Evolutionary conservation across 2,329 filamentous ascomycete species (phyloP).

Genomic region (Nakataea oryzae): DNA sequence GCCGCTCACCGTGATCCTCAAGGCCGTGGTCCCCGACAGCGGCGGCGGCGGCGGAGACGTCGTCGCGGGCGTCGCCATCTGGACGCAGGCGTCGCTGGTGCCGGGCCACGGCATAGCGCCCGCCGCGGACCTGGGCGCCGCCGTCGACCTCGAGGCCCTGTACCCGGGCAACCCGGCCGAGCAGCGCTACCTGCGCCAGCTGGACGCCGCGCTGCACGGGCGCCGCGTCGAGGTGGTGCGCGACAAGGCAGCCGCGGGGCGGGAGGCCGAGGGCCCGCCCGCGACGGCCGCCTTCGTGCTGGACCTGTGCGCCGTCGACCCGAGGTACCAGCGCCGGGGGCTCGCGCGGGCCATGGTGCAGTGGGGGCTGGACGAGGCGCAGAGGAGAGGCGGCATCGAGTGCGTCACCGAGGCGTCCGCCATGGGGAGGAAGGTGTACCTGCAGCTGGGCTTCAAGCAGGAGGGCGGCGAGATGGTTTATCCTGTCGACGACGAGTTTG

Average conservation of each 20-base stretch:
- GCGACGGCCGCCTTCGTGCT: slow-evolving; percentile 32
- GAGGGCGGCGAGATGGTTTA: slow-evolving; percentile 31
- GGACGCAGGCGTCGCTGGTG: slow-evolving; percentile 39
- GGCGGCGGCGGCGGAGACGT: not conserved
- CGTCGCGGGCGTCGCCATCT: slow-evolving; percentile 44
- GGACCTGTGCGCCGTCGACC: slow-evolving; percentile 41
- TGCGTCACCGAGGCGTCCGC: slow-evolving; percentile 32
- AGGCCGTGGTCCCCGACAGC: slow-evolving; percentile 31
- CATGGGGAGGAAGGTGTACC: slow-evolving; percentile 36
- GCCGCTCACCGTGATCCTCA: slow-evolving; percentile 40
- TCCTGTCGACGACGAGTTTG: slow-evolving; percentile 30
- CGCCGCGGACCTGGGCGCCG: slow-evolving; percentile 18
- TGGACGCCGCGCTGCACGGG: slow-evolving; percentile 29
- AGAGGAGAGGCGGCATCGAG: slow-evolving; percentile 27
- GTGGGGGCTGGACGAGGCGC: slow-evolving; percentile 35
- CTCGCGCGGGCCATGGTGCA: slow-evolving; percentile 32
- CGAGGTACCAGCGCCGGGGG: slow-evolving; percentile 38
- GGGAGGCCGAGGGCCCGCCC: slow-evolving; percentile 17
- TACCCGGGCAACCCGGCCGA: slow-evolving; percentile 32
- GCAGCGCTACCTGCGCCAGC: slow-evolving; percentile 33
- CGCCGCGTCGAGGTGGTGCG: slow-evolving; percentile 29
- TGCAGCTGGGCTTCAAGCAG: slow-evolving; percentile 31
- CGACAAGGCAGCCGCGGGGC: slow-evolving; percentile 14
- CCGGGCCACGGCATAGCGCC: slow-evolving; percentile 33
- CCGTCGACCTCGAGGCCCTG: slow-evolving; percentile 21